A percentile compares a stretch with the other conserved stretches of the same genome.
Conservation (phyloP, 371 early-diverging fungal species). For the Homolaphlyctis polyrhiza region DNA sequence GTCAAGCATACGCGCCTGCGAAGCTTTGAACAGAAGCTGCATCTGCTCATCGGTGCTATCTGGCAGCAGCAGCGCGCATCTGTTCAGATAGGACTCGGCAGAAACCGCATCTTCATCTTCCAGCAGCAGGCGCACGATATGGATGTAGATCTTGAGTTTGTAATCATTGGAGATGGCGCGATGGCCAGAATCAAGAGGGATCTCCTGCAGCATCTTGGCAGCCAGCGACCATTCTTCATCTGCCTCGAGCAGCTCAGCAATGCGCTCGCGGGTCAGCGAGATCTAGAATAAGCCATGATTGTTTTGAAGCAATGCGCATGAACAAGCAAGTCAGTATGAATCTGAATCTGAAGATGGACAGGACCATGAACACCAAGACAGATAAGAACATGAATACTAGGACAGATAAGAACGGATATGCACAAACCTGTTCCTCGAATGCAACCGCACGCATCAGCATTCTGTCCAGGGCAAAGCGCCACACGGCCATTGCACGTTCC, state of each 20-base stretch:
- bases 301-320: not conserved
- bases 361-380: no score
- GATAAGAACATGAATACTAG: no score
- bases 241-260: slow-evolving; percentile 66
- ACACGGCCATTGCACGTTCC: slow-evolving; percentile 16
- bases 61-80: slow-evolving; percentile 64
- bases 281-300: slow-evolving; percentile 29
- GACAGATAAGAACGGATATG: no score
- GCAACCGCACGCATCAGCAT: slow-evolving; percentile 58
- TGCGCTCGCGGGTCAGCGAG: slow-evolving; percentile 63
- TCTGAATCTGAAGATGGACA: no score
- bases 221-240: slow-evolving; percentile 78
- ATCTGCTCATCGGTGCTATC: slow-evolving; percentile 13
- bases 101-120: slow-evolving; percentile 79
- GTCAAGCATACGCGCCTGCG: slow-evolving; percentile 83
- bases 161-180: slow-evolving; percentile 71
- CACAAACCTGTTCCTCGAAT: slow-evolving; percentile 78
- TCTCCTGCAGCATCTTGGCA: slow-evolving; percentile 71
- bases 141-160: slow-evolving; percentile 75
- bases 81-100: slow-evolving; percentile 78
- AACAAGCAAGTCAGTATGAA: no score
- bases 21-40: slow-evolving; percentile 36
- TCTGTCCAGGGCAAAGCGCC: slow-evolving; percentile 21
- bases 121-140: slow-evolving; percentile 74
- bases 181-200: slow-evolving; percentile 82